Conservation (phyloP, 208 protist genomes). For the Leptomonas pyrrhocoris region DNA sequence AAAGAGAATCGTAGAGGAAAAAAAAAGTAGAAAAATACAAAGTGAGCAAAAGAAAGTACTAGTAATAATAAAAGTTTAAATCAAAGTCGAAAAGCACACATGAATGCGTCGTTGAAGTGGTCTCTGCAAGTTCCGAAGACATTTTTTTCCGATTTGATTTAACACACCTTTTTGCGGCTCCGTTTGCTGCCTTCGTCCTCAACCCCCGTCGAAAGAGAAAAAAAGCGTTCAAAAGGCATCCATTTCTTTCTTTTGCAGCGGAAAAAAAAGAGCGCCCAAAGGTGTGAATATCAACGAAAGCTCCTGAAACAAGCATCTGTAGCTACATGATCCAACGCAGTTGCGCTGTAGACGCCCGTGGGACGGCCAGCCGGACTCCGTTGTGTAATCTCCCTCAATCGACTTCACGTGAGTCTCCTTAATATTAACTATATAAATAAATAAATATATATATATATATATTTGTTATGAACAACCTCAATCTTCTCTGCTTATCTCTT, state of each 20-base stretch:
- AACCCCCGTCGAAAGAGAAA: too few species aligned
- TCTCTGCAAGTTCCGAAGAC: slow-evolving; percentile 21
- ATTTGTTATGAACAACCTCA: neutral
- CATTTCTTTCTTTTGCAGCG: too few species aligned
- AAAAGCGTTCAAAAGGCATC: too few species aligned
- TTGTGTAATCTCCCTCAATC: slow-evolving; percentile 3
- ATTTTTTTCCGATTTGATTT: too few species aligned
- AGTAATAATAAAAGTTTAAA: slow-evolving; percentile 2
- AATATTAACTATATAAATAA: slow-evolving; percentile 6
- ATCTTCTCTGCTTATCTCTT: neutral
- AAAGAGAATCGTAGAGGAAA: slow-evolving; percentile 5
- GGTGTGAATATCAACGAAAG: neutral
- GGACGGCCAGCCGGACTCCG: neutral
- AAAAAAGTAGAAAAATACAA: slow-evolving; percentile 12
- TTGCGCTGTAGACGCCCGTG: neutral
- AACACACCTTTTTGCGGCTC: neutral
- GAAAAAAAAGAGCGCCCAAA: neutral
- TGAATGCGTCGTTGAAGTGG: neutral
- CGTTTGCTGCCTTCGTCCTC: too few species aligned
- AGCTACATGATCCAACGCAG: neutral
- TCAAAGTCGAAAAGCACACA: neutral
- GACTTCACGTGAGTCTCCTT: neutral
- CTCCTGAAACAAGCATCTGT: slow-evolving; percentile 22
- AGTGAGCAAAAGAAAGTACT: neutral
- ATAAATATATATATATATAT: slow-evolving; percentile 20